Conservation (phyloP, 129 eudicot species). For the Artemisia annua region DNA sequence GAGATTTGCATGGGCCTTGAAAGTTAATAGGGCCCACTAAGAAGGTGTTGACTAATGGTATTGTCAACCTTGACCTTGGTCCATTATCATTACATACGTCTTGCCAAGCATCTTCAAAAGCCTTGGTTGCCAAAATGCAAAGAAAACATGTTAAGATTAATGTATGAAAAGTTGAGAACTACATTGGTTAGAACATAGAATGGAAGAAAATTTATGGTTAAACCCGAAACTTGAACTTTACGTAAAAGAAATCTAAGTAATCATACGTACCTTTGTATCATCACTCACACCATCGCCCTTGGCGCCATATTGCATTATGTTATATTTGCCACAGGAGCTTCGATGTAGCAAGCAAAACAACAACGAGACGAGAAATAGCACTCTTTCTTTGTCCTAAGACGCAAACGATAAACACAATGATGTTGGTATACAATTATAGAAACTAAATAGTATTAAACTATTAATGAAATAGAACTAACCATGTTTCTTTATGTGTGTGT, state of each 20-base stretch:
- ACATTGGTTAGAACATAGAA: background rate
- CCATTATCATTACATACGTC: slow-evolving; percentile 28
- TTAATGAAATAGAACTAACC: slow-evolving; percentile 19
- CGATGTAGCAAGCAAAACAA: slow-evolving; percentile 23
- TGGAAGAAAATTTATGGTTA: background rate
- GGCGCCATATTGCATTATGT: slow-evolving; percentile 38
- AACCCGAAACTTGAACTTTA: background rate
- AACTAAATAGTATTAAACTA: background rate
- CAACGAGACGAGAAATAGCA: background rate
- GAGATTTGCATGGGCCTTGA: slow-evolving; percentile 42
- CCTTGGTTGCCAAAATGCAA: slow-evolving; percentile 21
- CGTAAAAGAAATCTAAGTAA: background rate
- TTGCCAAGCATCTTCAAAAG: slow-evolving; percentile 38
- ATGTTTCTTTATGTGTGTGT: slow-evolving; percentile 12
- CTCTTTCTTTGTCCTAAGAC: background rate
- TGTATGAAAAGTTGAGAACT: background rate
- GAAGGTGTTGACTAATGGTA: slow-evolving; percentile 25
- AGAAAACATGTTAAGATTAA: background rate
- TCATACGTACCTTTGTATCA: slow-evolving; percentile 25
- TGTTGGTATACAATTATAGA: background rate
- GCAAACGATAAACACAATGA: background rate
- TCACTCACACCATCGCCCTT: slow-evolving; percentile 30
- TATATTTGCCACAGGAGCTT: slow-evolving; percentile 5
- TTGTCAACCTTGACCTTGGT: slow-evolving; percentile 25
- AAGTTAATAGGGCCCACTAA: slow-evolving; percentile 31